Base-by-base conservation (phyloP, 371 early-diverging fungal genomes). In the Rhizopus stolonifer region DNA sequence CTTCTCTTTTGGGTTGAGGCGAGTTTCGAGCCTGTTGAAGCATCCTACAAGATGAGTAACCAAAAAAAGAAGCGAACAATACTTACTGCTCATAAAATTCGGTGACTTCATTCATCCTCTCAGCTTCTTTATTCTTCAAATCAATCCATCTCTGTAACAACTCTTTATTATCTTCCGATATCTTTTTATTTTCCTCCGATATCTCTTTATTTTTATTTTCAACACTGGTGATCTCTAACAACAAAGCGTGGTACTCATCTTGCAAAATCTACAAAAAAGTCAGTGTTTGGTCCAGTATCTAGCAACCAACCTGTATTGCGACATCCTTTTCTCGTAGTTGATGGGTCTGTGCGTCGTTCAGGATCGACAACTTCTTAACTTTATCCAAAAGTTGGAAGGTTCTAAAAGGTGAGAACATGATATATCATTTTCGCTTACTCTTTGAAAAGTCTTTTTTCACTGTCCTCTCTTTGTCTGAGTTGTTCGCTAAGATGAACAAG, bases 51-150 rank as follows among this genome's bases (percentile, higher is more conserved):
- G 0, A 22, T 14, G 7, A 17, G 10, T 15, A 38, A 38, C 1
- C 7, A 9, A 15, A 43, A 13, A 22, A 1, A 33, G 9, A 22
- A 25, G 26, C 13, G 2, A 34, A 19, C 1, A 29, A 22, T 38
- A 17, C 66, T 65, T 70, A 86, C 92, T 65, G 80, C 72, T 90
- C 91, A 58, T 88, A 81, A 65, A 89, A 87, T 52, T 85, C 82
- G 45, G 93, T 96, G 2, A 89, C 94, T 31, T 91, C 90, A 65
- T 98, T 96, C 87, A 98, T 91, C 57, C 87, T 87, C 23, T 91
- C 87, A 0, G 92, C 96, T 62, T 95, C 93, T 58, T 92, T 90
- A 51, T 92, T 91, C 89, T 91, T 96, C 60, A 91, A 89, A 52
- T 83, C 76, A 25, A 98, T 84, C 94, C 94, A 95, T 24, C 96